Conservation (phyloP, 768 basidiomycete species). For the Nevesoporus exiguus region DNA sequence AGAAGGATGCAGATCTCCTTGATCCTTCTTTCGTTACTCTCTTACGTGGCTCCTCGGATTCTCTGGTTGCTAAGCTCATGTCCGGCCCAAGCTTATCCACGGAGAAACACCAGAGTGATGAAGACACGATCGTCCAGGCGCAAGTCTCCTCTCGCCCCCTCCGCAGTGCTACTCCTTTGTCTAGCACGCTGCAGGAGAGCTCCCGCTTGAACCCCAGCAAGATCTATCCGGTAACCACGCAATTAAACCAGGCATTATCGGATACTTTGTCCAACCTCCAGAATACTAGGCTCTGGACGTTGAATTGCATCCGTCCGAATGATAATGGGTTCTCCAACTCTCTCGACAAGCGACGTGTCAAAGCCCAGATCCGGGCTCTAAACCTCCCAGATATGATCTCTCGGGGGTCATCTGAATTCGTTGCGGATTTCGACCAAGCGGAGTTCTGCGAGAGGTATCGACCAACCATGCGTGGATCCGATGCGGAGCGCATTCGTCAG, state of each 20-base stretch:
- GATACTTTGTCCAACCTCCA: slow-evolving; percentile 47
- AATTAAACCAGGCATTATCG: slow-evolving; percentile 52
- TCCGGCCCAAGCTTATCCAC: slow-evolving; percentile 58
- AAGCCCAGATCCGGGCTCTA: slow-evolving; percentile 51
- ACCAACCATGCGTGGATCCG: slow-evolving; percentile 46
- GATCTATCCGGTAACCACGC: slow-evolving; percentile 57
- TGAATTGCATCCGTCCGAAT: slow-evolving; percentile 61
- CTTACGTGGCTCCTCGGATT: slow-evolving; percentile 48
- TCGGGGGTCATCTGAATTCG: slow-evolving; percentile 48
- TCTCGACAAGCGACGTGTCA: slow-evolving; percentile 61
- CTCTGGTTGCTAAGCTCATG: slow-evolving; percentile 57
- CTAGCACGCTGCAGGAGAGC: slow-evolving; percentile 31
- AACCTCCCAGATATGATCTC: slow-evolving; percentile 52
- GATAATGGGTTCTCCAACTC: slow-evolving; percentile 61
- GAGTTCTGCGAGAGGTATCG: slow-evolving; percentile 55
- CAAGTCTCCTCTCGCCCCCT: slow-evolving; percentile 59
- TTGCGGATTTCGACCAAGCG: slow-evolving; percentile 45
- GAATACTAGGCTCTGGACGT: slow-evolving; percentile 48
- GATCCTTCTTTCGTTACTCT: slow-evolving; percentile 56
- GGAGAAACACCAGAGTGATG: slow-evolving; percentile 56
- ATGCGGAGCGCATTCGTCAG: slow-evolving; percentile 45
- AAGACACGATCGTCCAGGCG: slow-evolving; percentile 56
- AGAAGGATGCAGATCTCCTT: slow-evolving; percentile 49
- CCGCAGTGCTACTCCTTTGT: slow-evolving; percentile 42
- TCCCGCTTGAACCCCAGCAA: slow-evolving; percentile 46